A percentile compares a stretch with the other conserved stretches of the same genome.
Evolutionary conservation across 805 yeast species (phyloP).

Genomic region (Kodamaea kaohsiungensis): DNA sequence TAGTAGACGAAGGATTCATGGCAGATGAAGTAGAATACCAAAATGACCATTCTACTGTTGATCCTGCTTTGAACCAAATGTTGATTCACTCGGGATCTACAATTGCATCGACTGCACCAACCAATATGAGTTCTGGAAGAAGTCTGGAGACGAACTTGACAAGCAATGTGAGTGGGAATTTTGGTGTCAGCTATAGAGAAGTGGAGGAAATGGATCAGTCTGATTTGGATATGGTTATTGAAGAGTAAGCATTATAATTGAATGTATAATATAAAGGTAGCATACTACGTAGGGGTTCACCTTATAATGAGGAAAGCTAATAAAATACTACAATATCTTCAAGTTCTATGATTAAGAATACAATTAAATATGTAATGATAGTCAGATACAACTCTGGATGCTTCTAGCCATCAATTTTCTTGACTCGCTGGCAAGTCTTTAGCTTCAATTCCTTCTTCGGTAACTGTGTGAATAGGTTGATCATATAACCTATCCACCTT

Average conservation of each 20-base stretch:
- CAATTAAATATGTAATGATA: no score
- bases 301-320: no score
- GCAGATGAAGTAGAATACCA: slow-evolving; percentile 50
- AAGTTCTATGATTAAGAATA: no score
- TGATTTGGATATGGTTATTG: slow-evolving; percentile 47
- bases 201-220: slow-evolving; percentile 31
- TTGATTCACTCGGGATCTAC: slow-evolving; percentile 13
- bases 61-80: slow-evolving; percentile 19
- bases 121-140: slow-evolving; percentile 17
- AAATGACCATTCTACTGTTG: slow-evolving; percentile 34
- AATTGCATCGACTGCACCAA: not conserved
- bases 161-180: not conserved
- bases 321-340: no score
- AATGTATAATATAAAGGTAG: not conserved
- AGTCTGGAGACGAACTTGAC: slow-evolving; percentile 20
- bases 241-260: slow-evolving; percentile 24
- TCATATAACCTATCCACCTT: slow-evolving; percentile 60
- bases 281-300: no score
- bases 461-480: not conserved
- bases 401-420: no score
- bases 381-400: no score
- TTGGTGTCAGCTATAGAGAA: slow-evolving; percentile 11
- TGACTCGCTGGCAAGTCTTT: not conserved
- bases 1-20: slow-evolving; percentile 45
- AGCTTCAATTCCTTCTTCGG: not conserved